phyloP scores from a whole-genome alignment of 139 green algal genomes.

The Chlorella sp. region DNA sequence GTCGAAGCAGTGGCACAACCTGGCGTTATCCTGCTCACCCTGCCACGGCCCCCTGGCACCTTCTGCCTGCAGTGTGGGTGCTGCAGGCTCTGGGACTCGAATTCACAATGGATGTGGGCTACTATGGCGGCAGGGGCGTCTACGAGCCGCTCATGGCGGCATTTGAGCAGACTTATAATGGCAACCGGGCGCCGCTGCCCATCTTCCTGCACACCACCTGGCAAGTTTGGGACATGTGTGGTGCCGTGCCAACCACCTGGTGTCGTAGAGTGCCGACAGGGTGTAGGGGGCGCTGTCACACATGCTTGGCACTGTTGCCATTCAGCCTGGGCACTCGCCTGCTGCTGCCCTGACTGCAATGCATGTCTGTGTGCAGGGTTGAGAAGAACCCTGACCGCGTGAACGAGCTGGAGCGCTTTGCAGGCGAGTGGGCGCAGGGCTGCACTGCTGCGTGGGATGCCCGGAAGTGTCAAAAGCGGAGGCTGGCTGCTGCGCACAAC shows the following conservation, averaged over 20 bases:
- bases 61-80: slow-evolving; percentile 12
- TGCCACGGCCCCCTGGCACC: no score
- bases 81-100: slow-evolving; percentile 9
- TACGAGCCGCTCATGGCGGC: slow-evolving; percentile 5
- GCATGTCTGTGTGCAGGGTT: neutral
- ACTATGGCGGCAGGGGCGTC: slow-evolving; percentile 16
- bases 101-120: slow-evolving; percentile 25
- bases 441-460: neutral
- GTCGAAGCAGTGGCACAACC: no score
- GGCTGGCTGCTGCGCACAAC: neutral
- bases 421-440: neutral
- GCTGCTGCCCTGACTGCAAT: no score
- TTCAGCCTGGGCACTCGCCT: no score
- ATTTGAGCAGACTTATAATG: slow-evolving; percentile 25
- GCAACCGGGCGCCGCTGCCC: slow-evolving; percentile 33
- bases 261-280: no score
- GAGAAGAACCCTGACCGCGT: slow-evolving; percentile 9
- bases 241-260: no score
- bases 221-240: no score
- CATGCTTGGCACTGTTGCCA: no score
- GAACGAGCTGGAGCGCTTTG: slow-evolving; percentile 9
- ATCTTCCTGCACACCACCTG: slow-evolving; percentile 34
- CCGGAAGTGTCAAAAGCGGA: no score
- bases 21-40: no score
- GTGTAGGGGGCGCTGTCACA: no score